Evolutionary conservation across 495 filamentous ascomycete genomes (phyloP).

Genomic region (Annulohypoxylon stygium): DNA sequence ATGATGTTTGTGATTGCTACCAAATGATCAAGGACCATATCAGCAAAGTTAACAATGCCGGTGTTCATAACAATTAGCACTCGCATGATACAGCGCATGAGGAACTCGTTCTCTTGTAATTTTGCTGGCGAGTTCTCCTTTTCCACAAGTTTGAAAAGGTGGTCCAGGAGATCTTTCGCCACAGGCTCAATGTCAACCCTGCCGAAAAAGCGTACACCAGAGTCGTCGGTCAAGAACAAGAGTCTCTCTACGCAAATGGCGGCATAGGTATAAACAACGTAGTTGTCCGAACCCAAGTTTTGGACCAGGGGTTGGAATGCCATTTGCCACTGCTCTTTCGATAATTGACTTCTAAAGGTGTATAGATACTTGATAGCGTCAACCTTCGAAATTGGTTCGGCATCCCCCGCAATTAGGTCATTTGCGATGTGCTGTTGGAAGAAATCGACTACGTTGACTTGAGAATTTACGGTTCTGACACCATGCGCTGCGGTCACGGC

Average conservation of each 20-base stretch:
- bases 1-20: slow-evolving; percentile 90
- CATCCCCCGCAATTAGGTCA: slow-evolving; percentile 76
- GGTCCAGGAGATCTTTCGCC: slow-evolving; percentile 86
- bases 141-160: slow-evolving; percentile 92
- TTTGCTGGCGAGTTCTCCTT: slow-evolving; percentile 85
- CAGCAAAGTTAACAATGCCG: slow-evolving; percentile 74
- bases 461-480: slow-evolving; percentile 86
- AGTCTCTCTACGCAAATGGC: slow-evolving; percentile 93
- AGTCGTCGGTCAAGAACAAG: slow-evolving; percentile 80
- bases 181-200: slow-evolving; percentile 78
- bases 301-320: slow-evolving; percentile 91
- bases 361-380: slow-evolving; percentile 98
- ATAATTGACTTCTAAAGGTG: slow-evolving; percentile 89
- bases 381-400: slow-evolving; percentile 90
- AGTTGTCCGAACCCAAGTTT: slow-evolving; percentile 86
- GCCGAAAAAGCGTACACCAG: slow-evolving; percentile 79
- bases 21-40: slow-evolving; percentile 80
- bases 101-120: slow-evolving; percentile 97
- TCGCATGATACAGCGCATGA: slow-evolving; percentile 98
- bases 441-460: slow-evolving; percentile 89
- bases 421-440: slow-evolving; percentile 89
- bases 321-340: slow-evolving; percentile 86
- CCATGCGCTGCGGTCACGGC: slow-evolving; percentile 85
- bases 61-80: slow-evolving; percentile 94
- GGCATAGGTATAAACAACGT: slow-evolving; percentile 97